phyloP scores from a whole-genome alignment of 139 green algal species.

The Coelastrella sp. region DNA sequence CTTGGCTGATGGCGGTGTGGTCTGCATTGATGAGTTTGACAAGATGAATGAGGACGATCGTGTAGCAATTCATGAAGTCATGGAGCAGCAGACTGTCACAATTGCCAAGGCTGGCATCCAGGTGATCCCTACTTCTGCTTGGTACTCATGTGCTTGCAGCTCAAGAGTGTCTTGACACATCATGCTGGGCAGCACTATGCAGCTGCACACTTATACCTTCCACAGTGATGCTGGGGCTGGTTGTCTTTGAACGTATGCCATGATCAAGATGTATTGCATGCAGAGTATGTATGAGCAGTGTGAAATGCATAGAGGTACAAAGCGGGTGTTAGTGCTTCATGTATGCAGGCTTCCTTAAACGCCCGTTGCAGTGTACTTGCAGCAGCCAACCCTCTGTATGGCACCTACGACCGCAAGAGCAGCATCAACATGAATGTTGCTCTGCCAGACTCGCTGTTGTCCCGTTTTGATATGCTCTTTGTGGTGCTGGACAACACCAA shows the following conservation, averaged over 20 bases:
- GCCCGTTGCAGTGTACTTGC: constrained; percentile 95
- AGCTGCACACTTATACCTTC: too few relatives aligned
- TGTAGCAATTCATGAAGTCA: constrained; percentile 98
- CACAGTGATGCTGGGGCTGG: too few relatives aligned
- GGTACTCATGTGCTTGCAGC: neutral
- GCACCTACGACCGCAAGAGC: constrained; percentile 76
- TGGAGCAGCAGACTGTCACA: constrained; percentile 98
- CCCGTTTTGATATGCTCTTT: constrained; percentile 98
- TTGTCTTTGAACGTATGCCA: neutral
- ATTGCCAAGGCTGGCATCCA: constrained; percentile 99
- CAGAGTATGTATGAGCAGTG: too few relatives aligned
- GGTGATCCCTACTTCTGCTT: neutral
- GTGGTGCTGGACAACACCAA: constrained; percentile 95
- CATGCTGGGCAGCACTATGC: too few relatives aligned
- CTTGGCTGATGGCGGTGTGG: constrained; percentile 95
- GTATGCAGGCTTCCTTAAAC: constrained; percentile 85
- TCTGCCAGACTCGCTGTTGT: constrained; percentile 97
- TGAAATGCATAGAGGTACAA: too few relatives aligned
- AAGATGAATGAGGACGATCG: constrained; percentile 99
- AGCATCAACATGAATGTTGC: constrained; percentile 94
- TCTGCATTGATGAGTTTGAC: constrained; percentile 99
- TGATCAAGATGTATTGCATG: neutral
- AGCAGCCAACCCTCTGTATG: constrained; percentile 89
- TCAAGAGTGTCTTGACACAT: too few relatives aligned
- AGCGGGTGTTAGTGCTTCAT: neutral